Evolutionary conservation across 345 rosid species (phyloP).

Genomic region (Pugionium dolabratum): DNA sequence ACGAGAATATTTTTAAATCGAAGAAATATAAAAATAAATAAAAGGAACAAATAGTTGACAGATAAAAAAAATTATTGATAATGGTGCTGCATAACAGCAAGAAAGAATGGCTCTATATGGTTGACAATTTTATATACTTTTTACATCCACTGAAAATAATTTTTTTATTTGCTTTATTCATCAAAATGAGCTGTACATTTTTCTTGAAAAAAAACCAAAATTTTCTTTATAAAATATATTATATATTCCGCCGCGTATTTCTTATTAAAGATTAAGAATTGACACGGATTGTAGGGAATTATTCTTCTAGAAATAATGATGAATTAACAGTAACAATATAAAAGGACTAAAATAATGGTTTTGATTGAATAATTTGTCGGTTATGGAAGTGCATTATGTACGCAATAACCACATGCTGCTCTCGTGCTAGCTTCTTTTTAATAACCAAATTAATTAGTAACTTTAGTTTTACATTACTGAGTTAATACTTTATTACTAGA

Average conservation of each 20-base stretch:
- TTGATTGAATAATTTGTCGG: constrained; percentile 6
- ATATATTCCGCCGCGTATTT: constrained; percentile 23
- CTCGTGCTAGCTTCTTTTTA: constrained; percentile 32
- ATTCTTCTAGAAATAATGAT: constrained; percentile 32
- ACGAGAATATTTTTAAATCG: too few relatives aligned
- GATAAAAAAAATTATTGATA: too few relatives aligned
- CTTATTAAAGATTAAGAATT: neutral
- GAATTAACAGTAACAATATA: constrained; percentile 2
- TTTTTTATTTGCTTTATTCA: neutral
- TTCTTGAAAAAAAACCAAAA: neutral
- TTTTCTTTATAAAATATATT: neutral
- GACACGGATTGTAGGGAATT: constrained; percentile 29
- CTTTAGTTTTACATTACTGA: constrained; percentile 28
- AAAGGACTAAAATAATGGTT: neutral
- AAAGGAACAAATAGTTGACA: constrained; percentile 9
- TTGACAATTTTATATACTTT: constrained; percentile 38
- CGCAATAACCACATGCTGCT: constrained; percentile 40
- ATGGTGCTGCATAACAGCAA: too few relatives aligned
- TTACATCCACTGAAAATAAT: constrained; percentile 34
- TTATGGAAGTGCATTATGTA: constrained; percentile 30
- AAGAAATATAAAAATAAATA: neutral
- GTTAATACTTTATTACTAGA: constrained; percentile 4
- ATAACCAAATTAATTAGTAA: neutral
- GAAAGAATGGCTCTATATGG: constrained; percentile 41
- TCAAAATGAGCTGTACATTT: constrained; percentile 38